Evolutionary conservation across 306 rosid genomes (phyloP).

Genomic region (Vachellia collinsii): DNA sequence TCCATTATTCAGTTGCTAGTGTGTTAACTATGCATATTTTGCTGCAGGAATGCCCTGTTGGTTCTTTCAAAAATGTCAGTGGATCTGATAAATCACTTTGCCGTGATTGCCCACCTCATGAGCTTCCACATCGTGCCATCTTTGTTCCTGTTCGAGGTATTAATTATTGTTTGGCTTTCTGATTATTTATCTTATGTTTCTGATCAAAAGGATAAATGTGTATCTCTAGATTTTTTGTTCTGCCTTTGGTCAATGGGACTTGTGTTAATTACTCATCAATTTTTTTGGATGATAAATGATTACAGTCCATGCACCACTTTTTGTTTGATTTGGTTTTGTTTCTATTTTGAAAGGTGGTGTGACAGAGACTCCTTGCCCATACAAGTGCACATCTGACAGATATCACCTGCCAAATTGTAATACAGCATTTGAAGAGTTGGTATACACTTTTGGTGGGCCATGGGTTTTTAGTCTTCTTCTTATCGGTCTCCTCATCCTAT

Average conservation of each 20-base stretch:
- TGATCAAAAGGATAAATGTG: background rate
- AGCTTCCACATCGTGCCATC: slow-evolving; percentile 82
- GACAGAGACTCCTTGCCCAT: slow-evolving; percentile 87
- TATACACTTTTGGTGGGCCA: slow-evolving; percentile 97
- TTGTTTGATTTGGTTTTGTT: slow-evolving; percentile 34
- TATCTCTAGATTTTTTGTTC: slow-evolving; percentile 12
- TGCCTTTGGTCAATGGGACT: slow-evolving; percentile 15
- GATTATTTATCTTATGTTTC: slow-evolving; percentile 24
- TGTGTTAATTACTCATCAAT: background rate
- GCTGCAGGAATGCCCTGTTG: slow-evolving; percentile 94
- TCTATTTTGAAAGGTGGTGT: slow-evolving; percentile 59
- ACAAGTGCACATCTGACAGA: slow-evolving; percentile 87
- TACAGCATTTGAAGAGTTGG: slow-evolving; percentile 94
- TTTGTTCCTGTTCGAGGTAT: slow-evolving; percentile 81
- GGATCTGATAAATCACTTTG: slow-evolving; percentile 85
- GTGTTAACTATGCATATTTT: background rate
- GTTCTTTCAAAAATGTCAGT: slow-evolving; percentile 78
- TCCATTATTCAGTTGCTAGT: slow-evolving; percentile 11
- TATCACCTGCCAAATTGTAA: slow-evolving; percentile 95
- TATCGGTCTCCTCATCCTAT: slow-evolving; percentile 68
- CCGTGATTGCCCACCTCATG: slow-evolving; percentile 58
- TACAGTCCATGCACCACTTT: slow-evolving; percentile 18
- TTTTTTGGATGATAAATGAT: slow-evolving; percentile 26
- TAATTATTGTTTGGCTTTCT: slow-evolving; percentile 27
- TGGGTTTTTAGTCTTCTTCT: slow-evolving; percentile 84